phyloP scores from a whole-genome alignment of 2,329 filamentous ascomycete species.

The Neofusicoccum parvum region DNA sequence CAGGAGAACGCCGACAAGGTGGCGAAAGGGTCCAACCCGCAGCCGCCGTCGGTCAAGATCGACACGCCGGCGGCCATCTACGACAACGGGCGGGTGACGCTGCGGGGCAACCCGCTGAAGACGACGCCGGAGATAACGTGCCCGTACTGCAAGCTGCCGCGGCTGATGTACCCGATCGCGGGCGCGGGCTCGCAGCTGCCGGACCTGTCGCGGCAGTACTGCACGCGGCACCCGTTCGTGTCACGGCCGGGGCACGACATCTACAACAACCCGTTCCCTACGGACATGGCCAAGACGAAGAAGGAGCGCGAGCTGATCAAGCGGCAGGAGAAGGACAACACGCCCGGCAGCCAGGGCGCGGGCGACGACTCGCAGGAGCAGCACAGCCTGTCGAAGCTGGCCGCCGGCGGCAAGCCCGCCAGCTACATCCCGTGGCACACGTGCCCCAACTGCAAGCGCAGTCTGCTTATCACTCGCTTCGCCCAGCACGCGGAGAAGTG shows the following conservation, averaged over 20 bases:
- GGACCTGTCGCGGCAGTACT: conserved; percentile 63
- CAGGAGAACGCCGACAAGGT: conserved; percentile 60
- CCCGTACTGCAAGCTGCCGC: conserved; percentile 72
- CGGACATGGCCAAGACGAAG: conserved; percentile 72
- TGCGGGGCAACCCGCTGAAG: conserved; percentile 73
- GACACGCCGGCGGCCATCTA: conserved; percentile 70
- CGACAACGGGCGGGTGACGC: conserved; percentile 67
- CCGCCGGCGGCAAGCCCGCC: conserved; percentile 49
- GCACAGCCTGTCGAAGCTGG: conserved; percentile 50
- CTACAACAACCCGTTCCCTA: conserved; percentile 79
- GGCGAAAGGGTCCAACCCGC: conserved; percentile 47
- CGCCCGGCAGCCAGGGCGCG: conserved; percentile 47
- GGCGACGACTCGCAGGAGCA: conserved; percentile 19
- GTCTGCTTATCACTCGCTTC: conserved; percentile 62
- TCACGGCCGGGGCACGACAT: conserved; percentile 77
- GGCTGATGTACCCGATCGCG: conserved; percentile 71
- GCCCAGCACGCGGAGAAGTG: conserved; percentile 65
- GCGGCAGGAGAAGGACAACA: conserved; percentile 47
- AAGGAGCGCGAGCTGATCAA: conserved; percentile 66
- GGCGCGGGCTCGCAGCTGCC: conserved; percentile 71
- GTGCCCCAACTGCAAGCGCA: conserved; percentile 63
- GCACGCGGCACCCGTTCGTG: conserved; percentile 77
- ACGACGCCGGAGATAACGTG: conserved; percentile 73
- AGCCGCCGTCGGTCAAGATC: conserved; percentile 52
- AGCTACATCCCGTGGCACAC: conserved; percentile 56